Evolutionary conservation across 78 protist species (phyloP).

Genomic region (Dictyostelium intermedium): DNA sequence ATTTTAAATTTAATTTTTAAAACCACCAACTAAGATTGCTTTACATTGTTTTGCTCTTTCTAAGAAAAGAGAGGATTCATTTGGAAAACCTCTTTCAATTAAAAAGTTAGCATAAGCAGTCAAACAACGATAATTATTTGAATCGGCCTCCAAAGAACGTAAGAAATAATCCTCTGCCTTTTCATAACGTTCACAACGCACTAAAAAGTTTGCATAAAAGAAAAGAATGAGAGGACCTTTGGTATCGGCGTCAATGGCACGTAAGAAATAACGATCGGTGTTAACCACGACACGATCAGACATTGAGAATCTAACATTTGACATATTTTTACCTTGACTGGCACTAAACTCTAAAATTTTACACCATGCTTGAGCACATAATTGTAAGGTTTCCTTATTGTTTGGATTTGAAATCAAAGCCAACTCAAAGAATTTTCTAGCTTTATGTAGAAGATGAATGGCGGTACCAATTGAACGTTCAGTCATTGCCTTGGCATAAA

Average conservation of each 20-base stretch:
- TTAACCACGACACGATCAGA: slow-evolving; percentile 55
- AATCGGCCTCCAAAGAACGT: slow-evolving; percentile 51
- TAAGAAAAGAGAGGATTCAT: slow-evolving; percentile 43
- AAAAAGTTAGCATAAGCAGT: slow-evolving; percentile 66
- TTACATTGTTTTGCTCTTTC: slow-evolving; percentile 74
- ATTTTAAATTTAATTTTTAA: neutral
- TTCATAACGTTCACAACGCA: slow-evolving; percentile 61
- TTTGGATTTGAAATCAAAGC: slow-evolving; percentile 75
- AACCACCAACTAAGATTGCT: slow-evolving; percentile 64
- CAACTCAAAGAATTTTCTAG: slow-evolving; percentile 54
- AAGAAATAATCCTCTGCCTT: slow-evolving; percentile 69
- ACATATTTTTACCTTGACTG: slow-evolving; percentile 60
- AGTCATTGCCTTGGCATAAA: slow-evolving; percentile 78
- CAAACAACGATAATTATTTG: slow-evolving; percentile 65
- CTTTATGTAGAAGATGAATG: slow-evolving; percentile 44
- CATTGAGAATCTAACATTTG: slow-evolving; percentile 69
- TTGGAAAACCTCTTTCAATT: slow-evolving; percentile 66
- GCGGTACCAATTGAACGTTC: slow-evolving; percentile 39
- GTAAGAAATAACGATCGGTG: slow-evolving; percentile 66
- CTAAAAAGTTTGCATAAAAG: slow-evolving; percentile 76
- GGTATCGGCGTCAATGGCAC: slow-evolving; percentile 78
- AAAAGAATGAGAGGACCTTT: slow-evolving; percentile 71
- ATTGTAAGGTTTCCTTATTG: slow-evolving; percentile 70
- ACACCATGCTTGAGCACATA: slow-evolving; percentile 72
- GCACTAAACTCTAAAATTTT: slow-evolving; percentile 57